A percentile compares a stretch with the other conserved stretches of the same genome.
Conservation (phyloP, 495 filamentous ascomycete species). For the Hypoxylon rickii region DNA sequence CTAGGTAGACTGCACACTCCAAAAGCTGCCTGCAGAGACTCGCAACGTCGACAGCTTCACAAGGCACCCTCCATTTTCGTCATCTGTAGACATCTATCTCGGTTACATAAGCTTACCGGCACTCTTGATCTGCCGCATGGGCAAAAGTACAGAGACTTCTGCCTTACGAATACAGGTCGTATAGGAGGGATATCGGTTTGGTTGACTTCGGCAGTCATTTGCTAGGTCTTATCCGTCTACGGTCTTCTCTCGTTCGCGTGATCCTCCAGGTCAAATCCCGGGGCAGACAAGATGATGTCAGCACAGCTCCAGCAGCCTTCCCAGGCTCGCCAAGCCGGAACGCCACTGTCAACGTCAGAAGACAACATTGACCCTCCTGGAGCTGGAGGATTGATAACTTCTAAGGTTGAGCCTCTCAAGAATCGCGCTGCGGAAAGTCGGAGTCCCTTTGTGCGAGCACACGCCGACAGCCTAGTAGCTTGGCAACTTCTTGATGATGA, state of each 20-base stretch:
- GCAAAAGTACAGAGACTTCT: not conserved
- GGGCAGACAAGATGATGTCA: constrained; percentile 43
- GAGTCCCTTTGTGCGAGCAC: constrained; percentile 82
- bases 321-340: constrained; percentile 21
- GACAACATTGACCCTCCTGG: not conserved
- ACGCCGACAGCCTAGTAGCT: constrained; percentile 83
- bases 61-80: not conserved
- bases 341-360: constrained; percentile 1
- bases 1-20: too few relatives aligned
- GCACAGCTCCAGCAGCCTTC: constrained; percentile 40
- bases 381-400: not conserved
- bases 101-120: constrained; percentile 12
- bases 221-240: not conserved
- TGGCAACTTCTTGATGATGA: constrained; percentile 91
- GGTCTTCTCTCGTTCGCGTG: not conserved
- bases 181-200: constrained; percentile 14
- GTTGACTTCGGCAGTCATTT: not conserved
- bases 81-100: not conserved
- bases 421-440: constrained; percentile 76
- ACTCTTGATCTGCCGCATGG: constrained; percentile 22
- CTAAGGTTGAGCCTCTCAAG: constrained; percentile 46
- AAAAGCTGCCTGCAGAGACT: too few relatives aligned
- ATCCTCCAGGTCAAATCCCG: constrained; percentile 8
- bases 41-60: not conserved
- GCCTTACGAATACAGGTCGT: not conserved